These are phyloP conservation scores for Canavalia ensiformis DNA, from an alignment of 306 rosid genomes.

Conservation along the genomic window DNA sequence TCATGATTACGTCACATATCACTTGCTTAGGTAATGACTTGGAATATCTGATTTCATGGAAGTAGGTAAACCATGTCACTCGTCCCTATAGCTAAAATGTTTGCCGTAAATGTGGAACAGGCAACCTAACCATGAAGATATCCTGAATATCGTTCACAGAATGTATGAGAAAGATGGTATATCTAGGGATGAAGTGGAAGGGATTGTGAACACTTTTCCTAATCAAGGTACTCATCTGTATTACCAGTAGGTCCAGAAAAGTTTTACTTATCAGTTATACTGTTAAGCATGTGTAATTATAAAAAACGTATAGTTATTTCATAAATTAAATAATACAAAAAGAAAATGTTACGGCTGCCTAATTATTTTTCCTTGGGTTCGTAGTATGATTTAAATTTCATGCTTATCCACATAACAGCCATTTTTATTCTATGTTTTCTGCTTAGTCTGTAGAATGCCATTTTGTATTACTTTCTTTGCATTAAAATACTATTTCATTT, in stretches of 20 bases:
- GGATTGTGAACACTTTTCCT: slow-evolving; percentile 79
- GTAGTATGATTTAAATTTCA: slow-evolving; percentile 15
- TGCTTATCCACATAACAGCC: slow-evolving; percentile 17
- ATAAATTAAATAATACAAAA: neutral
- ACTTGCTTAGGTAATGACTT: slow-evolving; percentile 21
- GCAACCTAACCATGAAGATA: slow-evolving; percentile 93
- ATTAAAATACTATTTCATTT: slow-evolving; percentile 13
- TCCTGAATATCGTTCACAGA: slow-evolving; percentile 82
- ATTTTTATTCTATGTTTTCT: slow-evolving; percentile 14
- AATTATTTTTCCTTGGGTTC: slow-evolving; percentile 6
- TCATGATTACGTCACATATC: slow-evolving; percentile 31
- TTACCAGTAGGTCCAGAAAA: slow-evolving; percentile 18
- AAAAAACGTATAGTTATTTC: slow-evolving; percentile 31
- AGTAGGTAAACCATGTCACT: slow-evolving; percentile 33
- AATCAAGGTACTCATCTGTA: slow-evolving; percentile 75
- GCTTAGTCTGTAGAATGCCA: slow-evolving; percentile 1
- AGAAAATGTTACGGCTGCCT: slow-evolving; percentile 8
- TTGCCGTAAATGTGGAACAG: slow-evolving; percentile 66
- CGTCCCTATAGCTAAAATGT: slow-evolving; percentile 52
- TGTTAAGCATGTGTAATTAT: slow-evolving; percentile 8
- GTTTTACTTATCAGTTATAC: slow-evolving; percentile 23
- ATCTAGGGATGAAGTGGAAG: slow-evolving; percentile 72
- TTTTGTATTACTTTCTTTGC: slow-evolving; percentile 25
- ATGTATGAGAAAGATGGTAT: slow-evolving; percentile 94
- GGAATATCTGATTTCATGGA: slow-evolving; percentile 39